Base-by-base conservation (phyloP, 495 filamentous ascomycete species). In the Penicillium parvum region DNA sequence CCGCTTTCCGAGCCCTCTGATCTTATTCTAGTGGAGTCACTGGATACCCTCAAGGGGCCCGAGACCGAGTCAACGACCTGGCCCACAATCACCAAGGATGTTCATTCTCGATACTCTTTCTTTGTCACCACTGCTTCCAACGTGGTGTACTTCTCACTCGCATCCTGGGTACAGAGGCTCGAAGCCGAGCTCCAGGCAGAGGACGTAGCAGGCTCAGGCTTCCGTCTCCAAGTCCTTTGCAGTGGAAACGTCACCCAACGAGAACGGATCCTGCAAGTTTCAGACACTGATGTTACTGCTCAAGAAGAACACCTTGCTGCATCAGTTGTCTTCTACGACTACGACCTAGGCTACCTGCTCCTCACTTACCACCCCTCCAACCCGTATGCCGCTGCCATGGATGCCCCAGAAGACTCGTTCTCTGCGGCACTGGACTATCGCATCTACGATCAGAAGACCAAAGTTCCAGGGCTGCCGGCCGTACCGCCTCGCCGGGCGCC, bases 341-440 rank as follows among this genome's bases (percentile, higher is more conserved):
- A 81, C 9, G 83, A 89, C 49, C 66, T 94, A 32, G 89, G 88
- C 38, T 85, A 90, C 51, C 74, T 94, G 28, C 66, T 96, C 26
- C 69, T 95, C 26, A 89, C 89, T 0, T 73, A 77, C n/a, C 74
- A 77, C 5, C 64, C 75, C 16, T 73, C 76, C 19, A 71, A 79
- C 38, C 81, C 88, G 1, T 69, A 83, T 47, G 80, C 80, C 9
- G 65, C 82, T 4, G 69, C 76, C 25, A 80, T 94, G 54, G 87
- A 91, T 40, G 55, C 74, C 2, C 84, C 86, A 3, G 65, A 73
- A 23, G 68, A 66, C 32, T 40, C 64, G 7, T 45, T 67, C 21
- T 55, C 57, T 7, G 53, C 46, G 20, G 42, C 63, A 4, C 38
- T 55, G 16, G 60, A 72, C 57, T 12, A 63, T 52, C 38, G 58